phyloP scores from a whole-genome alignment of 2,329 filamentous ascomycete species.

The Fusarium subglutinans region DNA sequence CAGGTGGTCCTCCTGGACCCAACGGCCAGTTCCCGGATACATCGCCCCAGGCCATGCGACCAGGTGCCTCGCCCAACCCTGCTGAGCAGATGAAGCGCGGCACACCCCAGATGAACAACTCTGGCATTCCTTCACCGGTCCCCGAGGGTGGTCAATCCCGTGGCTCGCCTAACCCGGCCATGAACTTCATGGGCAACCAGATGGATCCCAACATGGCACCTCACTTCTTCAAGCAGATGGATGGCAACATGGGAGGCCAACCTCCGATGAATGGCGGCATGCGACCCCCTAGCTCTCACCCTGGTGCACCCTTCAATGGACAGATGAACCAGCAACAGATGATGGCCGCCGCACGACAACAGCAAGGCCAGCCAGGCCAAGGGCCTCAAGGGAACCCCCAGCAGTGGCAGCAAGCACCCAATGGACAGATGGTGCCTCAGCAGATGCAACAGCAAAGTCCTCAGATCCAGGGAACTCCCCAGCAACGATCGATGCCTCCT shows the following conservation, averaged over 20 bases:
- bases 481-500: conserved; percentile 75
- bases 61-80: conserved; percentile 79
- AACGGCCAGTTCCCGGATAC: conserved; percentile 75
- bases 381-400: conserved; percentile 47
- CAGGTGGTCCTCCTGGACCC: conserved; percentile 63
- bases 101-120: conserved; percentile 76
- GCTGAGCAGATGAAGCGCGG: conserved; percentile 82
- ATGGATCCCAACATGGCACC: conserved; percentile 70
- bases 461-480: conserved; percentile 73
- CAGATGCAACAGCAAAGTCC: conserved; percentile 54
- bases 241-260: conserved; percentile 52
- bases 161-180: conserved; percentile 69
- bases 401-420: conserved; percentile 54
- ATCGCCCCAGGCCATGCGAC: conserved; percentile 74
- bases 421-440: conserved; percentile 53
- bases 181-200: conserved; percentile 70
- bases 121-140: conserved; percentile 75
- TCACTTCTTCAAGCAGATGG: conserved; percentile 68
- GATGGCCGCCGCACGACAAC: conserved; percentile 56
- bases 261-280: conserved; percentile 69
- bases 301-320: conserved; percentile 64
- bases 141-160: conserved; percentile 74
- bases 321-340: conserved; percentile 69
- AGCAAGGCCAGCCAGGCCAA: conserved; percentile 48
- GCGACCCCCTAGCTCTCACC: conserved; percentile 76